phyloP scores from a whole-genome alignment of 257 asterid genomes.

The Solanum sejunctum region DNA sequence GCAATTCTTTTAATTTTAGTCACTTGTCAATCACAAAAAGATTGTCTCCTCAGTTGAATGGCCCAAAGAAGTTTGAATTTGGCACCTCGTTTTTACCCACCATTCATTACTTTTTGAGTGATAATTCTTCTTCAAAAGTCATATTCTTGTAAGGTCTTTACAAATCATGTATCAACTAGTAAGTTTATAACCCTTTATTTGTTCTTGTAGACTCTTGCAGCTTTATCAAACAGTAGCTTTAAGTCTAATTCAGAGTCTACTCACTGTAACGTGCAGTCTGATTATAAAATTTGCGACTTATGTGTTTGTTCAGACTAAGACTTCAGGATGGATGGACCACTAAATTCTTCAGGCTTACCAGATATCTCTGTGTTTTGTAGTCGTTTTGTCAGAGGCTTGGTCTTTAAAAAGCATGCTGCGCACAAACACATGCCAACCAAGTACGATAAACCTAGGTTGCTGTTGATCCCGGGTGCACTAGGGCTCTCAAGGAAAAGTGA shows the following conservation, averaged over 20 bases:
- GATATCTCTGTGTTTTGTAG: constrained; percentile 21
- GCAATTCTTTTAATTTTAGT: neutral
- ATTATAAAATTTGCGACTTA: neutral
- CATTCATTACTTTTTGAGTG: neutral
- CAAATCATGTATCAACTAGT: neutral
- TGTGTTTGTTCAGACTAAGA: neutral
- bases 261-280: neutral
- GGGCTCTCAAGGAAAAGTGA: constrained; percentile 61
- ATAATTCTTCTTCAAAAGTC: neutral
- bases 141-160: neutral
- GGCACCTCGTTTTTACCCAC: neutral
- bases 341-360: neutral
- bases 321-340: neutral
- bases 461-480: constrained; percentile 71
- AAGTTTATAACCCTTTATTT: neutral
- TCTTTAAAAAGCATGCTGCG: constrained; percentile 88
- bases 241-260: neutral
- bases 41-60: neutral
- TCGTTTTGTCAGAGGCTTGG: constrained; percentile 66
- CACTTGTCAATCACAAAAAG: neutral
- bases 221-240: neutral
- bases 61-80: neutral
- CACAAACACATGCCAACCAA: constrained; percentile 90
- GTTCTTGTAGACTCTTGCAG: neutral
- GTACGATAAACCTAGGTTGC: constrained; percentile 62